These are phyloP conservation scores for Lagenaria siceraria DNA, from an alignment of 306 rosid genomes.

Conservation along the genomic window DNA sequence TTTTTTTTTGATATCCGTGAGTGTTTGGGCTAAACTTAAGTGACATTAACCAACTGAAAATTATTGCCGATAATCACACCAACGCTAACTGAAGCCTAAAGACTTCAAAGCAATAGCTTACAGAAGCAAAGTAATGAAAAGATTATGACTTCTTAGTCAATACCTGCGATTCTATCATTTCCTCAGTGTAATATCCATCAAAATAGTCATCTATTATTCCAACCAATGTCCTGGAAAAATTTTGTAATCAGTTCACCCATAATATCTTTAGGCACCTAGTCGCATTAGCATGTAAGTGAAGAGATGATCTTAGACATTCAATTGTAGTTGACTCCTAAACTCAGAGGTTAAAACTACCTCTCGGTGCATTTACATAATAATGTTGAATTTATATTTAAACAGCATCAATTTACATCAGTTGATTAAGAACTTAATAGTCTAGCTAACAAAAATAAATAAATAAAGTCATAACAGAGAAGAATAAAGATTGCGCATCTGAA, in stretches of 20 bases:
- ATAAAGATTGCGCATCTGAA: not conserved
- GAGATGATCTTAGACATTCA: not conserved
- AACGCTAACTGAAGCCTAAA: not conserved
- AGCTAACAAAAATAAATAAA: not conserved
- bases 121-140: not conserved
- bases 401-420: not conserved
- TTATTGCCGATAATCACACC: not conserved
- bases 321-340: not conserved
- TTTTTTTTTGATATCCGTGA: too few relatives aligned
- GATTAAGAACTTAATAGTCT: not conserved
- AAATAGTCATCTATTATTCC: constrained; percentile 84
- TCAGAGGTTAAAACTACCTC: not conserved
- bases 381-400: not conserved
- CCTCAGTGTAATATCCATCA: constrained; percentile 78
- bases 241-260: constrained; percentile 12
- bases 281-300: not conserved
- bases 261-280: not conserved
- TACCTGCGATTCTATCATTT: constrained; percentile 96
- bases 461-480: not conserved
- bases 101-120: not conserved
- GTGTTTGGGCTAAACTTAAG: too few relatives aligned
- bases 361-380: not conserved
- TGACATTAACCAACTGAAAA: too few relatives aligned
- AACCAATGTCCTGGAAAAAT: constrained; percentile 60
- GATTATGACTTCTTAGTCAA: constrained; percentile 2